These are phyloP conservation scores for Meira nashicola DNA, from an alignment of 1,284 basidiomycete species.

Conservation along the genomic window DNA sequence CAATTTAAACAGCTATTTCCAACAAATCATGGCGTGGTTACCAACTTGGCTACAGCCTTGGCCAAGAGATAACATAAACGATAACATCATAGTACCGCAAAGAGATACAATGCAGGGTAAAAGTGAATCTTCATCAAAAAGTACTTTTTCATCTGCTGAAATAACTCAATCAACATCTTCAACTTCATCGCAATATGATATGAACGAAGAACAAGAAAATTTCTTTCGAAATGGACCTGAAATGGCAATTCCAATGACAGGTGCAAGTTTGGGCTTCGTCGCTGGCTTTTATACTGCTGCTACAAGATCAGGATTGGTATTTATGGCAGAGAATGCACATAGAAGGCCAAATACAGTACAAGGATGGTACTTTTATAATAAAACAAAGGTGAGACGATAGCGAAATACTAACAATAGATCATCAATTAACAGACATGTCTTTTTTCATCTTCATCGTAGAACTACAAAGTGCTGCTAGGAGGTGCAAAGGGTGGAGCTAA, in stretches of 20 bases:
- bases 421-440: neutral
- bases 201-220: neutral
- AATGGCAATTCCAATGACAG: constrained; percentile 23
- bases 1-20: too few relatives aligned
- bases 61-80: too few relatives aligned
- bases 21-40: too few relatives aligned
- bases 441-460: constrained; percentile 13
- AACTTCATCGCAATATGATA: neutral
- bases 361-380: constrained; percentile 53
- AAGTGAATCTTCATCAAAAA: too few relatives aligned
- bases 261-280: constrained; percentile 35
- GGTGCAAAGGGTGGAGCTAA: constrained; percentile 33
- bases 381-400: constrained; percentile 34
- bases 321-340: constrained; percentile 52
- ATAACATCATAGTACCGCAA: too few relatives aligned
- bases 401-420: neutral
- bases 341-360: constrained; percentile 48
- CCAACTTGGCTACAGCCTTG: too few relatives aligned
- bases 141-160: too few relatives aligned
- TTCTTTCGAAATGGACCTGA: neutral
- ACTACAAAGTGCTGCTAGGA: constrained; percentile 45
- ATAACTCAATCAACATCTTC: neutral
- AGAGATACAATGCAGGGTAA: too few relatives aligned
- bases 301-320: constrained; percentile 36
- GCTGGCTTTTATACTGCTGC: constrained; percentile 37